A percentile compares a stretch with the other conserved stretches of the same genome.
Evolutionary conservation across 208 protist genomes (phyloP).

Genomic region (Trichomonas tenax): DNA sequence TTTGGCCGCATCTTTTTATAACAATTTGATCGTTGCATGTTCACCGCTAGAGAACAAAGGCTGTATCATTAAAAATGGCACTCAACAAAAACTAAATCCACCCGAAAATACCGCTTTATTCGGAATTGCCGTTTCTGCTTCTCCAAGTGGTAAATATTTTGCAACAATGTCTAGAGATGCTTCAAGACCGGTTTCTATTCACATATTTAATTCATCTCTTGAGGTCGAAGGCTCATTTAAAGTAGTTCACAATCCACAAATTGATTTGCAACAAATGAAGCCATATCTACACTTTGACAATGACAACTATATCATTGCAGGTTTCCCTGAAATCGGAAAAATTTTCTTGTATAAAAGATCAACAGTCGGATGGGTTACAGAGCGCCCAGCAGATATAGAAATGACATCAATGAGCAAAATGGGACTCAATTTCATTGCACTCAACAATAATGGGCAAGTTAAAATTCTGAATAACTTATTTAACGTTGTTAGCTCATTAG

Average conservation of each 20-base stretch:
- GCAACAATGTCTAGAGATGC: background rate
- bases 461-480: background rate
- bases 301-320: background rate
- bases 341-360: background rate
- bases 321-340: background rate
- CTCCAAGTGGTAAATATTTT: background rate
- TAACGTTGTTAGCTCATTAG: too few species aligned
- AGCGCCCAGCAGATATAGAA: background rate
- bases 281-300: background rate
- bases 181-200: background rate
- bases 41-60: background rate
- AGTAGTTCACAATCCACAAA: background rate
- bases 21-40: background rate
- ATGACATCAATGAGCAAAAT: background rate
- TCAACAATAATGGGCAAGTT: background rate
- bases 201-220: background rate
- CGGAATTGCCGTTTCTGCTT: background rate
- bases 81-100: background rate
- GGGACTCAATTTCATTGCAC: background rate
- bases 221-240: background rate
- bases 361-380: background rate
- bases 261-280: background rate
- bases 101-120: background rate
- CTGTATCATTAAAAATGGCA: background rate
- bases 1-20: background rate